phyloP scores from a whole-genome alignment of 163 green algal species.

The Prototheca cutis region DNA sequence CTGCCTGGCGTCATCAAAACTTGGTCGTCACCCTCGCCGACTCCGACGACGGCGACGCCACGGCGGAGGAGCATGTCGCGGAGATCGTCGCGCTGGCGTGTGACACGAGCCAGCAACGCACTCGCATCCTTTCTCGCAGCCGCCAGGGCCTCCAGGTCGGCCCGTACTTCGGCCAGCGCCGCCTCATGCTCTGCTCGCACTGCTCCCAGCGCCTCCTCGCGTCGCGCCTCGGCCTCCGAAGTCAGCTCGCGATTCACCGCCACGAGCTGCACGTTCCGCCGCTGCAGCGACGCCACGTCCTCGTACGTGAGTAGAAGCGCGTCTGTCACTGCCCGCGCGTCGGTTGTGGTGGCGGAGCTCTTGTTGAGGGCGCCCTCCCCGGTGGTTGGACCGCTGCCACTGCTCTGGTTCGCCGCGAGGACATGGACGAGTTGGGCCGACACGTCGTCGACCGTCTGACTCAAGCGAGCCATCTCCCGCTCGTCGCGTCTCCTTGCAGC shows the following conservation, averaged over 20 bases:
- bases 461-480: slow-evolving; percentile 19
- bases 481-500: slow-evolving; percentile 13
- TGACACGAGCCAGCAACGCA: slow-evolving; percentile 35
- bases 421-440: slow-evolving; percentile 35
- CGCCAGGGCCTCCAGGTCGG: slow-evolving; percentile 18
- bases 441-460: slow-evolving; percentile 43
- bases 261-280: slow-evolving; percentile 44
- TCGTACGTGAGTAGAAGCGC: slow-evolving; percentile 42
- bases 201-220: slow-evolving; percentile 10
- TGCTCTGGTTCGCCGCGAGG: slow-evolving; percentile 33
- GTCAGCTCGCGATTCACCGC: slow-evolving; percentile 42
- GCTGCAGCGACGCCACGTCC: slow-evolving; percentile 42
- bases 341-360: neutral
- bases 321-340: slow-evolving; percentile 32
- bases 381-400: slow-evolving; percentile 5
- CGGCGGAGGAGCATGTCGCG: slow-evolving; percentile 22
- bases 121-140: slow-evolving; percentile 7
- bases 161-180: slow-evolving; percentile 6
- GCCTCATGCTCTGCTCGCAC: slow-evolving; percentile 19
- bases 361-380: neutral
- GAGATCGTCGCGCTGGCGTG: slow-evolving; percentile 50
- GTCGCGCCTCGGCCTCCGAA: slow-evolving; percentile 26
- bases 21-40: too few species aligned
- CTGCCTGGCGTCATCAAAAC: too few species aligned
- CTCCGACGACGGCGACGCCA: too few species aligned